phyloP scores from a whole-genome alignment of 345 rosid species.

The Cardamine chenopodiifolia region DNA sequence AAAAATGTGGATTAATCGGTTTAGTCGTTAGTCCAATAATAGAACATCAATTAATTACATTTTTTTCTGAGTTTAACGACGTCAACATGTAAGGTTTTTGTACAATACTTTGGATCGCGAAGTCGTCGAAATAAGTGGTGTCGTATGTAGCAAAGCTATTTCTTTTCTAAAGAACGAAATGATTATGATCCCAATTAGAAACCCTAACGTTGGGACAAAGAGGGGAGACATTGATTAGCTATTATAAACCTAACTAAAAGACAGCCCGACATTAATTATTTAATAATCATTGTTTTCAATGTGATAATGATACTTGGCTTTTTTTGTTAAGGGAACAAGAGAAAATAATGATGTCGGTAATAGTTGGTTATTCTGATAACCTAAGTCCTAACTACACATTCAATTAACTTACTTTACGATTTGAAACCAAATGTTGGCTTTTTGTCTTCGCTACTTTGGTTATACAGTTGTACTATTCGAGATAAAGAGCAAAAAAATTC shows the following conservation, averaged over 20 bases:
- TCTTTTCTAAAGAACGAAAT: constrained; percentile 24
- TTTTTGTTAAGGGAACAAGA: constrained; percentile 35
- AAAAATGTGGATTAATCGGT: background rate
- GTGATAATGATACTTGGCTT: constrained; percentile 39
- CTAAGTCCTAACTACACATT: constrained; percentile 31
- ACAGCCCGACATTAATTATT: constrained; percentile 42
- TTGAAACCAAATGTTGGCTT: constrained; percentile 17
- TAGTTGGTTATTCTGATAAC: constrained; percentile 36
- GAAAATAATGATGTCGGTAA: constrained; percentile 43
- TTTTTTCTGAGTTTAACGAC: background rate
- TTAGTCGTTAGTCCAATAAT: background rate
- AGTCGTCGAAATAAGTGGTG: background rate
- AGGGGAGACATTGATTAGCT: constrained; percentile 37
- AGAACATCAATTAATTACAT: background rate
- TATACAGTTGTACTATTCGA: constrained; percentile 16
- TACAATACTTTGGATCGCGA: background rate
- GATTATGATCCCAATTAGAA: constrained; percentile 33
- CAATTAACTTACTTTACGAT: constrained; percentile 24
- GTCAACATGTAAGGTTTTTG: background rate
- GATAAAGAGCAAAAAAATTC: background rate
- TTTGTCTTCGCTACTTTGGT: constrained; percentile 29
- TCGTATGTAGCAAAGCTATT: constrained; percentile 24
- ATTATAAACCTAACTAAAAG: constrained; percentile 35
- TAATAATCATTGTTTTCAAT: constrained; percentile 42
- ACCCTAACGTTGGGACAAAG: constrained; percentile 39